Evolutionary conservation across 2,329 filamentous ascomycete species (phyloP).

Genomic region (Venturia effusa): DNA sequence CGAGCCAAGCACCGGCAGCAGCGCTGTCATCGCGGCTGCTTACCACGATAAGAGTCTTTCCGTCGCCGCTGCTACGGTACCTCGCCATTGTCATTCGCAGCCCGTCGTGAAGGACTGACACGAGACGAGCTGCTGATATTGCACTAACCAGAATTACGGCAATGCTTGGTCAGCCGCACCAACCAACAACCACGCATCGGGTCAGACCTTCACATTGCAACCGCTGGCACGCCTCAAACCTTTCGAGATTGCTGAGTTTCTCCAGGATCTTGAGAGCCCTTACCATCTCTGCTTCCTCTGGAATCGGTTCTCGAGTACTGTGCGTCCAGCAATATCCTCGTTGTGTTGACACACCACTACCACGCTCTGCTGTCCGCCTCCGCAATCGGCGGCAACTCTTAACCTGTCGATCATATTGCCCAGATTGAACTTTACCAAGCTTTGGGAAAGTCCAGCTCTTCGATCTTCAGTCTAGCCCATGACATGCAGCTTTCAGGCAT

Average conservation of each 20-base stretch:
- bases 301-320: not conserved
- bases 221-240: not conserved
- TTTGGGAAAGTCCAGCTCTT: not conserved
- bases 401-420: not conserved
- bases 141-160: not conserved
- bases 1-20: not conserved
- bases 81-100: not conserved
- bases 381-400: not conserved
- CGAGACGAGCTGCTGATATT: not conserved
- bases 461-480: not conserved
- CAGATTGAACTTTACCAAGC: not conserved
- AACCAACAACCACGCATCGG: not conserved
- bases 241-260: not conserved
- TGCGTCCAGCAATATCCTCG: not conserved
- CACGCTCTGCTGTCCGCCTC: not conserved
- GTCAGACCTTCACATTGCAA: not conserved
- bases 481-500: not conserved
- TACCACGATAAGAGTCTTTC: not conserved
- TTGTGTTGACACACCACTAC: not conserved
- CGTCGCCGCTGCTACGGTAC: not conserved
- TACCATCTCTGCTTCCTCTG: not conserved
- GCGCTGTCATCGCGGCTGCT: not conserved
- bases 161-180: not conserved
- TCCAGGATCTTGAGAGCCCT: not conserved
- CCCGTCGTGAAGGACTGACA: not conserved